Percentiles rank a stretch among this genome's conserved stretches.
Evolutionary conservation across 768 basidiomycete genomes (phyloP).

Genomic region (Hydnomerulius pinastri): DNA sequence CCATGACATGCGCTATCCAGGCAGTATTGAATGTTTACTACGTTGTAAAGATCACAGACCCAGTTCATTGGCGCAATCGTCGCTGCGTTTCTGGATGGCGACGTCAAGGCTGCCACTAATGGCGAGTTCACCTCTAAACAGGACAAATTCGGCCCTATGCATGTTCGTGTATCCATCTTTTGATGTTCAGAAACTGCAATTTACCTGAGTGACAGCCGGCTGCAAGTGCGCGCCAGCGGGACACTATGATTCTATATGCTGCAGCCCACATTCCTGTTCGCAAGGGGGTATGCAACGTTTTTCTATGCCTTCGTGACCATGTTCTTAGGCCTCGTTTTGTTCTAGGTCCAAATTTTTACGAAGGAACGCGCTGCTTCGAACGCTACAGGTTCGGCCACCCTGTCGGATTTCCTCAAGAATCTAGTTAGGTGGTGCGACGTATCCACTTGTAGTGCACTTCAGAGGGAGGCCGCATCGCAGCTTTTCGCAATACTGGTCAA

Average conservation of each 20-base stretch:
- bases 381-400: constrained; percentile 46
- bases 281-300: constrained; percentile 55
- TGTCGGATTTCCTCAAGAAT: constrained; percentile 51
- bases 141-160: constrained; percentile 48
- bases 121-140: constrained; percentile 47
- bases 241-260: constrained; percentile 66
- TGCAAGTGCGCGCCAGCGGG: constrained; percentile 47
- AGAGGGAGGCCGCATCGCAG: constrained; percentile 57
- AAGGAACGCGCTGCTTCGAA: constrained; percentile 2
- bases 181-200: not conserved
- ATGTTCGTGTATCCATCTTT: constrained; percentile 37
- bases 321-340: constrained; percentile 1
- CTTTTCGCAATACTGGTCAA: constrained; percentile 73
- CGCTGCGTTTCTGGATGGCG: constrained; percentile 42
- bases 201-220: constrained; percentile 10
- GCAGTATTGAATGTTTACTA: constrained; percentile 1
- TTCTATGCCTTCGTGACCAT: not conserved
- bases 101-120: constrained; percentile 51
- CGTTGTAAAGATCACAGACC: constrained; percentile 56
- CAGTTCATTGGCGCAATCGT: constrained; percentile 47
- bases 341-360: constrained; percentile 42
- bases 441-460: constrained; percentile 46
- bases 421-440: constrained; percentile 64
- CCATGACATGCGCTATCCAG: not conserved
- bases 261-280: constrained; percentile 64